Evolutionary conservation across 1,284 basidiomycete species (phyloP), one percentile per base, ranked within the genome.

Genomic region (Cutaneotrichosporon spelunceum): DNA sequence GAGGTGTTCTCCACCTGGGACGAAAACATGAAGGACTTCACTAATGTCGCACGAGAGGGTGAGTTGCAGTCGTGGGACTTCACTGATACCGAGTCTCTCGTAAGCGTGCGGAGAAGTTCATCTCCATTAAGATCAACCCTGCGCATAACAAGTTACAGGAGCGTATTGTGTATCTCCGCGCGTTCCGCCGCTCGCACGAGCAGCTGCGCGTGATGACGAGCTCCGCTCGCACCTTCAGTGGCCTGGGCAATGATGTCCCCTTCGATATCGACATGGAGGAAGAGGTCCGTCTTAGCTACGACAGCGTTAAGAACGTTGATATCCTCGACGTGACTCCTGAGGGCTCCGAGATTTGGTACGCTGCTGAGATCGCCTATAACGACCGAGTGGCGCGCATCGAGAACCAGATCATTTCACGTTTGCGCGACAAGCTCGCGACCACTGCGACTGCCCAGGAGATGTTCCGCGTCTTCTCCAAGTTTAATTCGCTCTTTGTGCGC

Each of bases 401-500:
- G 81, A 98, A 96, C 80, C 94, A 95, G 76, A 97, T 99, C 75
- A 99, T 99, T 76, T 91, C 94, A 7, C 84, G 91, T 26, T 80
- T 99, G 57, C 84, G 94, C 36, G 93, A 97, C 77, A 84, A 92
- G 62, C 84, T 99, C 23, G 96, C 91, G n/a, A 95, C 92, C 11
- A 94, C 95, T 27, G 84, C 92, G 55, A 98, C 96, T 73, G 95
- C 96, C 2, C 95, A 96, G 74, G 95, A 98, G 81, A 99, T 98
- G 94, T 98, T 99, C 80, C 86, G 94, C 58, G 95, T 98, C 53
- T 95, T 99, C 79, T 95, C 92, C 6, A 96, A 96, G 79, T 99
- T 98, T 83, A 98, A 99, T 78, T 91, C 91, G 1, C 82, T 99
- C 34, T 98, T 99, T 75, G 94, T 99, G 34, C 85, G 96, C 63